phyloP scores from a whole-genome alignment of 1,284 basidiomycete species.

The Fomitopsis palustris region DNA sequence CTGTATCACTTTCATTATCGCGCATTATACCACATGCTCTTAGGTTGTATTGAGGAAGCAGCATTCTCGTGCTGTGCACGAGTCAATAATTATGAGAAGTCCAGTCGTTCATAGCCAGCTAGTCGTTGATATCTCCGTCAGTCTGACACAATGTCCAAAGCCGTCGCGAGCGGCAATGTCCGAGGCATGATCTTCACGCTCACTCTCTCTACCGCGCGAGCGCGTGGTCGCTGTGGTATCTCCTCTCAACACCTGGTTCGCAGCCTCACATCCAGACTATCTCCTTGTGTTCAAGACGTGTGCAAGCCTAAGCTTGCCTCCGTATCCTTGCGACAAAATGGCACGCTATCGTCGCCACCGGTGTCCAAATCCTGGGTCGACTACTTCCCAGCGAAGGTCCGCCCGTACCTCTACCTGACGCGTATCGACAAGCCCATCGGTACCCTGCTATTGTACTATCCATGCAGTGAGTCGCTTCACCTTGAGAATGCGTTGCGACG shows the following conservation, averaged over 20 bases:
- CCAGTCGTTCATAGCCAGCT: no score
- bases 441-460: slow-evolving; percentile 87
- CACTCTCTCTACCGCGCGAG: not conserved
- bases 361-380: slow-evolving; percentile 60
- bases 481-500: not conserved
- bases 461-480: slow-evolving; percentile 69
- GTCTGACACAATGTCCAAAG: no score
- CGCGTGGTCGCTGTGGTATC: not conserved
- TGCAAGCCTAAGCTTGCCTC: not conserved
- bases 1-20: slow-evolving; percentile 17
- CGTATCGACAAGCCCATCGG: slow-evolving; percentile 97
- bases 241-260: not conserved
- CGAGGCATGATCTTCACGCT: slow-evolving; percentile 7
- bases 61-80: not conserved
- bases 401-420: slow-evolving; percentile 84
- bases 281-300: not conserved
- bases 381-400: slow-evolving; percentile 50
- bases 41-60: not conserved
- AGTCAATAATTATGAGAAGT: not conserved
- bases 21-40: slow-evolving; percentile 1
- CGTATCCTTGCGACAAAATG: slow-evolving; percentile 6
- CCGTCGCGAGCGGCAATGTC: slow-evolving; percentile 1
- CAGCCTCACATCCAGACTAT: not conserved
- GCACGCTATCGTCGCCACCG: slow-evolving; percentile 11
- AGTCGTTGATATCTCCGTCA: no score